phyloP scores from a whole-genome alignment of 108 stramenopile genomes.

The Skeletonema grethae region DNA sequence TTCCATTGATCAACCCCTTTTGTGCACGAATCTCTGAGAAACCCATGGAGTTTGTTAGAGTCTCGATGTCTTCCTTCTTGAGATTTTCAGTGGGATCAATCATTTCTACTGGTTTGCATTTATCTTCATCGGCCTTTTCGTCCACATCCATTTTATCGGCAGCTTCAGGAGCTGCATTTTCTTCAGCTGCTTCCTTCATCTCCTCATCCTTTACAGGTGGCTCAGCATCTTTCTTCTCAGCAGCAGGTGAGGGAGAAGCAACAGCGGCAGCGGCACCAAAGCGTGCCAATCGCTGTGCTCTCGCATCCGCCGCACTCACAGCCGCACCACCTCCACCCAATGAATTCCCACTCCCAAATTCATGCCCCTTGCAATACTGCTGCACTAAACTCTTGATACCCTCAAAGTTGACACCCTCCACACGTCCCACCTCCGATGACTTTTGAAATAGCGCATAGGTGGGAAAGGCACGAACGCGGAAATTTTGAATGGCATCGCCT shows the following conservation, averaged over 20 bases:
- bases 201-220: slow-evolving; percentile 22
- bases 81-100: slow-evolving; percentile 57
- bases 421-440: slow-evolving; percentile 54
- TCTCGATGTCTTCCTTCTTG: slow-evolving; percentile 58
- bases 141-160: slow-evolving; percentile 10
- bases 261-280: slow-evolving; percentile 44
- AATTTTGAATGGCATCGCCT: slow-evolving; percentile 64
- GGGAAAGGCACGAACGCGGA: slow-evolving; percentile 75
- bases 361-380: slow-evolving; percentile 26
- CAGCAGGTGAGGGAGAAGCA: slow-evolving; percentile 20
- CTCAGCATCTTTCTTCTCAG: neutral
- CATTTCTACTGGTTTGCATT: slow-evolving; percentile 18
- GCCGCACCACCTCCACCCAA: slow-evolving; percentile 58
- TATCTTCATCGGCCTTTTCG: slow-evolving; percentile 27
- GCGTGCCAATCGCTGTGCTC: slow-evolving; percentile 62
- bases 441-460: slow-evolving; percentile 64
- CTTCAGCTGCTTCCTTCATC: slow-evolving; percentile 16
- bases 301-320: slow-evolving; percentile 58
- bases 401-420: slow-evolving; percentile 74
- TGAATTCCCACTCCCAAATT: slow-evolving; percentile 58
- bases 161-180: neutral
- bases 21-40: slow-evolving; percentile 87
- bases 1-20: slow-evolving; percentile 82
- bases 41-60: slow-evolving; percentile 85
- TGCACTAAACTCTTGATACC: slow-evolving; percentile 62